These are phyloP conservation scores for Nematocida major DNA, from an alignment of 371 early-diverging fungal species.

Conservation along the genomic window DNA sequence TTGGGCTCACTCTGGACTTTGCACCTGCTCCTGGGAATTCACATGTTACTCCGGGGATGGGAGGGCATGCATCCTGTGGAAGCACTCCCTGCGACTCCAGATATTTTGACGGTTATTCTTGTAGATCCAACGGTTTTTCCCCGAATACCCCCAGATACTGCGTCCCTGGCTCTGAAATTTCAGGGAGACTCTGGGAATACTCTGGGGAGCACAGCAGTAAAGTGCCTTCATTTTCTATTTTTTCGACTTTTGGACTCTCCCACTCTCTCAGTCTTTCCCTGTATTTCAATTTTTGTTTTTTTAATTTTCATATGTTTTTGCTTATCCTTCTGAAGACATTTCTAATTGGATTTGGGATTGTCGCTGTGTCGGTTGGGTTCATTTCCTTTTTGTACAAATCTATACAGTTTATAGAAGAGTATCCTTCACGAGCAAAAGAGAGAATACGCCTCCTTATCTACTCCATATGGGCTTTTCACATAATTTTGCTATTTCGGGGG, in stretches of 20 bases:
- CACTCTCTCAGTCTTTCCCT: no score
- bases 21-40: no score
- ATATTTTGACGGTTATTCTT: no score
- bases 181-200: no score
- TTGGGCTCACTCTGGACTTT: no score
- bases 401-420: constrained; percentile 64
- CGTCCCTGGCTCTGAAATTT: no score
- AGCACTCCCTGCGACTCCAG: no score
- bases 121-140: no score
- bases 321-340: constrained; percentile 41
- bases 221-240: no score
- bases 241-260: no score
- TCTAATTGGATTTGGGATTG: constrained; percentile 45
- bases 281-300: constrained; percentile 36
- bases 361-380: constrained; percentile 55
- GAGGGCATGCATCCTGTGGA: neutral
- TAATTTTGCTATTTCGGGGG: constrained; percentile 58
- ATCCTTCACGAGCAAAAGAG: constrained; percentile 63
- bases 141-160: no score
- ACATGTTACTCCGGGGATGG: neutral
- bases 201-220: no score
- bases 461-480: constrained; percentile 45
- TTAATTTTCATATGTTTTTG: constrained; percentile 39
- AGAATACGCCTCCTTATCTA: constrained; percentile 57
- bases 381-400: constrained; percentile 53